Conservation (phyloP, 2,329 filamentous ascomycete genomes). For the Botryotinia globosa region DNA sequence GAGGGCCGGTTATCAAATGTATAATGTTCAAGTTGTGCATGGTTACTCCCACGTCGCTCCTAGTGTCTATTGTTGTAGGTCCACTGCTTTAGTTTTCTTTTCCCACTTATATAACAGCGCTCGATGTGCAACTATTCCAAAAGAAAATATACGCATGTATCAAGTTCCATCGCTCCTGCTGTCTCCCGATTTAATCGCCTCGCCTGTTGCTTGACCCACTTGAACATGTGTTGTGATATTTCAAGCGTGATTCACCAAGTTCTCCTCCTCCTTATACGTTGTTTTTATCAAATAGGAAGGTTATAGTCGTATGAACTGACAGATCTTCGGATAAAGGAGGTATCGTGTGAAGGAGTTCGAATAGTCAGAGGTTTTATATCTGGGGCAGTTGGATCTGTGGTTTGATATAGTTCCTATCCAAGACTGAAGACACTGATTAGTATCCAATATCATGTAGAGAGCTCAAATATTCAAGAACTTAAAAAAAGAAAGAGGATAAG, state of each 20-base stretch:
- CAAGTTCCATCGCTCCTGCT: not conserved
- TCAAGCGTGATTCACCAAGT: too few species aligned
- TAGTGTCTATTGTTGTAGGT: rapidly evolving
- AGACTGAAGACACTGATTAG: not conserved
- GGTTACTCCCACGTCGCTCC: not conserved
- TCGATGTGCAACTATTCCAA: not conserved
- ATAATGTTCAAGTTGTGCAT: not conserved
- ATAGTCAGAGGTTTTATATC: not conserved
- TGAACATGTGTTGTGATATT: too few species aligned
- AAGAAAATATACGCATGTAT: not conserved
- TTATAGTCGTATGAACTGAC: rapidly evolving
- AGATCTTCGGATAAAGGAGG: not conserved
- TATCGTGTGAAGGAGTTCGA: not conserved
- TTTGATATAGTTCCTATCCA: not conserved
- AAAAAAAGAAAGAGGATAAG: not conserved
- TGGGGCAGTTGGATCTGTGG: not conserved
- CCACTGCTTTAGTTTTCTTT: rapidly evolving
- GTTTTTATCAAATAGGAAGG: not conserved
- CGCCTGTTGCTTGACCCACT: not conserved
- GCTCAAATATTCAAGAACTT: not conserved
- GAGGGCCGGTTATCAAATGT: too few species aligned
- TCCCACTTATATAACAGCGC: not conserved
- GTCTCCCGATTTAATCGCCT: not conserved
- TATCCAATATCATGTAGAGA: not conserved
- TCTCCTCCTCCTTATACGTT: not conserved